phyloP scores from a whole-genome alignment of 2,329 filamentous ascomycete species.

The Elsinoe necatrix region DNA sequence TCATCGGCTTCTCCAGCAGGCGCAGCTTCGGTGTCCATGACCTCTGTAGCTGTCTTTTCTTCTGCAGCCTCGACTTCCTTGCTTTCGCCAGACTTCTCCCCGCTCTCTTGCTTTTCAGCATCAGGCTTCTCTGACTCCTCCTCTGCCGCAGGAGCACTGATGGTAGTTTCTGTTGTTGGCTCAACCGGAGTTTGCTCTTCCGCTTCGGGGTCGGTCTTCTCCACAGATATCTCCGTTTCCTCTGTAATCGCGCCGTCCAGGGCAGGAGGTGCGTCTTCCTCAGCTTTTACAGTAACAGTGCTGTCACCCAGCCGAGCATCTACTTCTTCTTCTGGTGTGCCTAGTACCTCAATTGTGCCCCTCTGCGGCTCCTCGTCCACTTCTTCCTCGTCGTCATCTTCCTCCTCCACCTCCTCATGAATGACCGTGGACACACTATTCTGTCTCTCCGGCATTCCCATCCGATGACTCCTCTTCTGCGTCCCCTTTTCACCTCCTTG shows the following conservation, averaged over 20 bases:
- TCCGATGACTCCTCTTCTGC: conserved; percentile 57
- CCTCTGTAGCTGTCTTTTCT: conserved; percentile 19
- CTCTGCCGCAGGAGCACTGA: conserved; percentile 7
- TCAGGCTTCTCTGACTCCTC: conserved; percentile 15
- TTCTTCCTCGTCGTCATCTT: conserved; percentile 21
- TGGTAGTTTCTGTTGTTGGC: conserved; percentile 21
- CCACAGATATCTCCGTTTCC: conserved; percentile 20
- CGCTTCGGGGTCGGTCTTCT: conserved; percentile 20
- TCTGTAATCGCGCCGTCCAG: conserved; percentile 17
- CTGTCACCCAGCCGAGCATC: conserved; percentile 17
- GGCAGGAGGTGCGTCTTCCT: background rate
- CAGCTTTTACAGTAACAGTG: background rate
- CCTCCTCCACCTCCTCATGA: conserved; percentile 72
- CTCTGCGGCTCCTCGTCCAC: conserved; percentile 5
- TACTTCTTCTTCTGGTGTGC: conserved; percentile 14
- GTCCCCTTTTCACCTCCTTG: conserved; percentile 35
- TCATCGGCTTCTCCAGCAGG: conserved; percentile 17
- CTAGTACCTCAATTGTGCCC: conserved; percentile 16
- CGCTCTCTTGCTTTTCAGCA: conserved; percentile 12
- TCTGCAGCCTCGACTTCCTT: conserved; percentile 18
- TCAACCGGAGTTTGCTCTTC: conserved; percentile 23
- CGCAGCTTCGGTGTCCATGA: conserved; percentile 19
- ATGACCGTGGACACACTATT: conserved; percentile 69
- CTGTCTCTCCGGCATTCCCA: conserved; percentile 66
- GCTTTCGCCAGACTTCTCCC: conserved; percentile 16